Conservation (phyloP, 1,284 basidiomycete species). For the Microbotryomycetes sp. region DNA sequence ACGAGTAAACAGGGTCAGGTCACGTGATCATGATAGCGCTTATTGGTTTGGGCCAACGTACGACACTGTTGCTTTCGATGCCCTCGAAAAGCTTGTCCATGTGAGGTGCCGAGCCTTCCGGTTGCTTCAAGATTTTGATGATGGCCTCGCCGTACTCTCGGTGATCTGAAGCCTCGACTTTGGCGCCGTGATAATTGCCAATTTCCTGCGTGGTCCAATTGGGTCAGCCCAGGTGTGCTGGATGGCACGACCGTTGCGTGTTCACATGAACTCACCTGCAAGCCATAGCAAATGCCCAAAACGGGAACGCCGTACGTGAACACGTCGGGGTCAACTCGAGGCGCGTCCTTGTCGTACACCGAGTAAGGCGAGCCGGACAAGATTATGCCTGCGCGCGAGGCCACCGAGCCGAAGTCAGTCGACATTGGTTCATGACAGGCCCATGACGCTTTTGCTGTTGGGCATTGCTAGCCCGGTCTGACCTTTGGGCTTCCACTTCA, state of each 20-base stretch:
- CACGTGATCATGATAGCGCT: background rate
- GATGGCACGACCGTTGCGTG: background rate
- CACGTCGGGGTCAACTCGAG: slow-evolving; percentile 92
- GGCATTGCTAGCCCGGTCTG: slow-evolving; percentile 11
- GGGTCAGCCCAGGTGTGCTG: background rate
- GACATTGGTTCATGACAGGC: background rate
- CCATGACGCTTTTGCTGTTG: background rate
- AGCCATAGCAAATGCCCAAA: slow-evolving; percentile 95
- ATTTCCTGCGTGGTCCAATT: slow-evolving; percentile 62
- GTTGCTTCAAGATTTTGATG: slow-evolving; percentile 66
- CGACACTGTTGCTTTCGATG: slow-evolving; percentile 74
- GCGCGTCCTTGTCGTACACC: slow-evolving; percentile 88
- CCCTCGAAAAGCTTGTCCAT: slow-evolving; percentile 79
- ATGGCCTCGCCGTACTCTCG: slow-evolving; percentile 92
- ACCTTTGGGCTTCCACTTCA: slow-evolving; percentile 95
- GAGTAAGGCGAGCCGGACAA: slow-evolving; percentile 98
- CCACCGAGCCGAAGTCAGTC: background rate
- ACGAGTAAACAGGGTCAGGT: background rate
- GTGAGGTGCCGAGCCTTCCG: slow-evolving; percentile 48
- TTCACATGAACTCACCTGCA: slow-evolving; percentile 59
- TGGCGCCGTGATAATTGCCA: slow-evolving; percentile 79
- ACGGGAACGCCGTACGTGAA: slow-evolving; percentile 81
- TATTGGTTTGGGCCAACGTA: slow-evolving; percentile 42
- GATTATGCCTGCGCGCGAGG: slow-evolving; percentile 68
- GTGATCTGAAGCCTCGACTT: slow-evolving; percentile 81